Evolutionary conservation across 2,329 filamentous ascomycete genomes (phyloP).

Genomic region (Bipolaris zeicola): DNA sequence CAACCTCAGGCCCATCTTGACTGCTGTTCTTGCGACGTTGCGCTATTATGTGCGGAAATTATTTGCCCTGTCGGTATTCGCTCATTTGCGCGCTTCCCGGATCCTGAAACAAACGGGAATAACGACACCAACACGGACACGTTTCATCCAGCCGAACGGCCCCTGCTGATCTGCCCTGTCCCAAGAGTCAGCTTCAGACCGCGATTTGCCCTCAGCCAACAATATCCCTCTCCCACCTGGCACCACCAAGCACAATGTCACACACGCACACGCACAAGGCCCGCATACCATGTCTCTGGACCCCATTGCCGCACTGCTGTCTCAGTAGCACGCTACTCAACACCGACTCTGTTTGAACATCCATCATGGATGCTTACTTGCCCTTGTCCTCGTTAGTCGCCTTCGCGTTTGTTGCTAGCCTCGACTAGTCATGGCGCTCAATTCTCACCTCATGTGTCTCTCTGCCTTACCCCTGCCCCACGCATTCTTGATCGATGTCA

Average conservation of each 20-base stretch:
- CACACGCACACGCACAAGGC: constrained; percentile 6
- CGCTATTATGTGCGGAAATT: constrained; percentile 1
- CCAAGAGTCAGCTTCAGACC: constrained; percentile 11
- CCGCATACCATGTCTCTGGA: constrained; percentile 5
- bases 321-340: constrained; percentile 8
- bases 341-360: neutral
- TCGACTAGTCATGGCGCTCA: too few relatives aligned
- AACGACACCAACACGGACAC: constrained; percentile 21
- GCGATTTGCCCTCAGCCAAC: constrained; percentile 12
- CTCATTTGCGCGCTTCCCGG: constrained; percentile 11
- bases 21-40: neutral
- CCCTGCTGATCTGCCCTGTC: constrained; percentile 21
- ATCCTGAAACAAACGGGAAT: constrained; percentile 30
- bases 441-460: neutral
- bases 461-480: neutral
- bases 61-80: neutral
- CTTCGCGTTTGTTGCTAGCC: constrained; percentile 6
- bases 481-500: neutral
- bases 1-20: neutral
- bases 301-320: constrained; percentile 13
- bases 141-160: constrained; percentile 32
- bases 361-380: constrained; percentile 1
- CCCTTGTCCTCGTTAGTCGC: neutral
- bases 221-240: constrained; percentile 1
- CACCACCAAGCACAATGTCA: constrained; percentile 10